Base-by-base conservation (phyloP, 331 rosid species). In the Rosa hybrid region DNA sequence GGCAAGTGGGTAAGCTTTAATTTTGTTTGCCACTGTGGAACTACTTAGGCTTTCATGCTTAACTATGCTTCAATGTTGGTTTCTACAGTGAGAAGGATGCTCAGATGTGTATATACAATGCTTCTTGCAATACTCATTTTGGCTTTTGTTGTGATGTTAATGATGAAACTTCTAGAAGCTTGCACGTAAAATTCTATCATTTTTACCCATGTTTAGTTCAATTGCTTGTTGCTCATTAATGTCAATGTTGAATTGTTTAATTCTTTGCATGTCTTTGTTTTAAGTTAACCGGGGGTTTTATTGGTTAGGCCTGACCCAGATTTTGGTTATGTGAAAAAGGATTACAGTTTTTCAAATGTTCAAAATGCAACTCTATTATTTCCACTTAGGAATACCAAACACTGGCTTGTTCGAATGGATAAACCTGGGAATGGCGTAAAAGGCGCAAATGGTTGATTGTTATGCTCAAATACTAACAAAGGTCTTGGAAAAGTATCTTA, bases 391-490 rank as follows among this genome's bases (percentile, higher is more conserved):
- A 92, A 83, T 84, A 85, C 91, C 21, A 89, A 88, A 74, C 91
- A 87, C 54, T 92, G 97, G 98, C 90, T 94, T 79, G 97, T 91
- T 80, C 84, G 86, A 81, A 88, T 92, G 85, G 91, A 86, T 74
- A 94, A 87, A 74, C 97, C 98, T 3, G 94, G 88, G 45, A 84
- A 90, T 71, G 92, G 88, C 78, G 92, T 91, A 95, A 73, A 94
- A 92, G 87, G 97, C 98, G 5, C 98, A 94, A 78, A 87, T 92
- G 86, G 97, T 92, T 50, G 98, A 94, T 81, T 87, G 82, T 71
- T 90, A 90, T 89, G 94, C 86, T 64, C 97, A 89, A 75, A 84
- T 92, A 65, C 86, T 94, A 75, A 84, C 94, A 70, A 92, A 92
- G 86, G 94, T 92, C 81, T 68, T 92, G 85, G 95, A 92, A 76